Percentiles rank a stretch among this genome's conserved stretches.
These are phyloP conservation scores for Fusarium miscanthi DNA, from an alignment of 2,329 filamentous ascomycete species.

Conservation along the genomic window DNA sequence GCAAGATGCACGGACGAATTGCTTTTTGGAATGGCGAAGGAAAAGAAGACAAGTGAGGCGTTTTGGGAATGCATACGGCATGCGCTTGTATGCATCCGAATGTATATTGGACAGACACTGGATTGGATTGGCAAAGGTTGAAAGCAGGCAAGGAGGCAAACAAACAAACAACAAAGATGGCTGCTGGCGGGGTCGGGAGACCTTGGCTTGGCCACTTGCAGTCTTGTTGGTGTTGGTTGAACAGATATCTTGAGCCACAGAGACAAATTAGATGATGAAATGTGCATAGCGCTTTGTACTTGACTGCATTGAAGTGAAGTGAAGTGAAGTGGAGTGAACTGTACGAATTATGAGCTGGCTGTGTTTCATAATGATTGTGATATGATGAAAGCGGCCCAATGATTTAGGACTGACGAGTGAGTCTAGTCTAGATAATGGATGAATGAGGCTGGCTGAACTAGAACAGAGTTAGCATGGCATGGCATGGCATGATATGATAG, in stretches of 20 bases:
- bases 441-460: constrained; percentile 26
- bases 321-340: background rate
- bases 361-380: constrained; percentile 12
- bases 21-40: constrained; percentile 38
- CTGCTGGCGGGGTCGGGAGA: constrained; percentile 26
- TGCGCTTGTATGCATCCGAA: constrained; percentile 30
- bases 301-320: background rate
- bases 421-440: background rate
- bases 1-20: constrained; percentile 40
- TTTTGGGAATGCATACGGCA: constrained; percentile 37
- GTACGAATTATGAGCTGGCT: constrained; percentile 9
- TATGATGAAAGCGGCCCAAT: constrained; percentile 14
- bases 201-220: constrained; percentile 24
- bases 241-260: constrained; percentile 42
- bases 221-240: constrained; percentile 18
- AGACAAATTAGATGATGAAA: constrained; percentile 34
- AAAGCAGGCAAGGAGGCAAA: constrained; percentile 28
- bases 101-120: constrained; percentile 8
- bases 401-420: constrained; percentile 8
- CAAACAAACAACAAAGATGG: constrained; percentile 30
- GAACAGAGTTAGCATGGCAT: constrained; percentile 5
- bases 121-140: constrained; percentile 13
- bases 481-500: background rate
- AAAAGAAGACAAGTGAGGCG: constrained; percentile 42
- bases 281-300: constrained; percentile 3